A percentile compares a stretch with the other conserved stretches of the same genome.
These are phyloP conservation scores for Neonectria neomacrospora DNA, from an alignment of 2,329 filamentous ascomycete species.

Conservation along the genomic window DNA sequence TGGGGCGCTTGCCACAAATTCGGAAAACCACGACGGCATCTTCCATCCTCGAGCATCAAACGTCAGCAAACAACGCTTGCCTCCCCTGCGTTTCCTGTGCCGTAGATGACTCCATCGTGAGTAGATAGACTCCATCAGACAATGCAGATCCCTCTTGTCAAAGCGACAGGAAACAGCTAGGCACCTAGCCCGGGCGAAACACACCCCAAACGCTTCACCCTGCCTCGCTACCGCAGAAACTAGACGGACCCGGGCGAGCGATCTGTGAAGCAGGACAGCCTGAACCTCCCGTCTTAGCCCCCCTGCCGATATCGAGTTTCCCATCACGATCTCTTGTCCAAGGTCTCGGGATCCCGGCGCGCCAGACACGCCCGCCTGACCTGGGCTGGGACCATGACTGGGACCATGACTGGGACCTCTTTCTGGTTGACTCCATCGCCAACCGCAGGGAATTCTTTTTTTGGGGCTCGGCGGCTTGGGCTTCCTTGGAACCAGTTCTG, in stretches of 20 bases:
- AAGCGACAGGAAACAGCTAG: conserved; percentile 12
- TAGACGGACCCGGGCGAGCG: neutral
- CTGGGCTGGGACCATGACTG: neutral
- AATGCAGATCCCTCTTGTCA: conserved; percentile 15
- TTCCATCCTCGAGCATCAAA: neutral
- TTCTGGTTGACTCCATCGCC: neutral
- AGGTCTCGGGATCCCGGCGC: conserved; percentile 10
- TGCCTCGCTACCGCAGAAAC: conserved; percentile 11
- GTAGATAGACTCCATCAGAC: neutral
- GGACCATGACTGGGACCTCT: conserved; percentile 5
- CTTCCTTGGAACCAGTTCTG: neutral
- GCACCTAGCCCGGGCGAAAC: conserved; percentile 19
- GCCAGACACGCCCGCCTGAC: neutral
- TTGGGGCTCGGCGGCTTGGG: neutral
- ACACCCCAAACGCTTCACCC: conserved; percentile 1
- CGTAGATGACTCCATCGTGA: conserved; percentile 12
- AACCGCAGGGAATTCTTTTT: neutral
- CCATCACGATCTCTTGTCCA: conserved; percentile 6
- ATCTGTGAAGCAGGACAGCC: conserved; percentile 31
- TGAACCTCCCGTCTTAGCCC: conserved; percentile 30
- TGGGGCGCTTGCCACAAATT: neutral
- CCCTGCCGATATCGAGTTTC: conserved; percentile 1
- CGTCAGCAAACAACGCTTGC: neutral
- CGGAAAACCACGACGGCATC: neutral
- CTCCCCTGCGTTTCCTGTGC: conserved; percentile 6